Conservation (phyloP, 148 eudicot genomes). For the Chenopodium album region DNA sequence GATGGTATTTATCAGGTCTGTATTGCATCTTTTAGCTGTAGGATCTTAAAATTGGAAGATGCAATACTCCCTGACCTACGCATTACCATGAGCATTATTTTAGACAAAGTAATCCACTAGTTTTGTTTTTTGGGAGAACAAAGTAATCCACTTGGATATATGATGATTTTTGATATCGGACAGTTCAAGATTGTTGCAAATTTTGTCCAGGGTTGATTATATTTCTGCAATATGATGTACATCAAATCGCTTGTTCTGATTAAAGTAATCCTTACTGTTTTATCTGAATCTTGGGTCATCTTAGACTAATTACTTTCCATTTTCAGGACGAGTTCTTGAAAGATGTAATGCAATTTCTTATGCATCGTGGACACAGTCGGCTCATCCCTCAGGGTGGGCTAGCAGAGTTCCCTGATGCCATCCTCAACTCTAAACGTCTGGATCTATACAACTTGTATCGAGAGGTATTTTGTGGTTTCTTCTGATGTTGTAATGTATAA, state of each 20-base stretch:
- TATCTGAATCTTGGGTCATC: not conserved
- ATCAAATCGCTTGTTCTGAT: not conserved
- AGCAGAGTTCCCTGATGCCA: conserved; percentile 96
- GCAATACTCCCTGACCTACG: not conserved
- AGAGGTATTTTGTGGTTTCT: conserved; percentile 57
- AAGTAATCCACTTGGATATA: not conserved
- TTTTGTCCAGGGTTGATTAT: not conserved
- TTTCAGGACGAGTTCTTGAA: conserved; percentile 86
- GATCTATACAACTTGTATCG: conserved; percentile 92
- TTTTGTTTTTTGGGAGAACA: not conserved
- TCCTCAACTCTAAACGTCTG: conserved; percentile 89
- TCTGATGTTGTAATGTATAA: not conserved
- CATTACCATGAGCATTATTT: not conserved
- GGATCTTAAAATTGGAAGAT: not conserved
- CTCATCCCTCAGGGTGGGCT: conserved; percentile 96
- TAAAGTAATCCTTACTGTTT: not conserved
- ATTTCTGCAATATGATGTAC: not conserved
- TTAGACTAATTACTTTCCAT: conserved; percentile 1
- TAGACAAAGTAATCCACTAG: too few relatives aligned
- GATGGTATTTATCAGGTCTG: conserved; percentile 1
- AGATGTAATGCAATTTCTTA: conserved; percentile 94
- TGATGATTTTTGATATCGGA: not conserved
- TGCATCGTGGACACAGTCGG: conserved; percentile 93
- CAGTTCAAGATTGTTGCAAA: not conserved
- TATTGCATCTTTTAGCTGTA: not conserved